These are phyloP conservation scores for Alternaria sp. DNA, from an alignment of 2,329 filamentous ascomycete genomes.

Conservation along the genomic window DNA sequence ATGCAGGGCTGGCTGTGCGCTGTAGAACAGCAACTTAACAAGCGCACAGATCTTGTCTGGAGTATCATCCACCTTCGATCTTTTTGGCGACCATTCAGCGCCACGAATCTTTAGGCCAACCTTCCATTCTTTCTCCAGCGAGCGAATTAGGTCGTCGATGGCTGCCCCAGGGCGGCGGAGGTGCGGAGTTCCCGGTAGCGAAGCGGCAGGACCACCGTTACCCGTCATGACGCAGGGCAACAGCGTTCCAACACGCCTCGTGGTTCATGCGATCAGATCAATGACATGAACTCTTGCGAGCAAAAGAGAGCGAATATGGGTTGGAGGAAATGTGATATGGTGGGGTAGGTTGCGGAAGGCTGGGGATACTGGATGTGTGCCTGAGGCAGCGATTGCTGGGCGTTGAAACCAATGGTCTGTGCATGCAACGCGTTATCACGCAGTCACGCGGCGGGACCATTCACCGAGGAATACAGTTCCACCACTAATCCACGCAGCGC, in stretches of 20 bases:
- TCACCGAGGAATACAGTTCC: slow-evolving; percentile 2
- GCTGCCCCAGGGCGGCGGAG: slow-evolving; percentile 19
- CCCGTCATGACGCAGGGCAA: slow-evolving; percentile 14
- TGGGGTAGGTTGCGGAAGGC: slow-evolving; percentile 14
- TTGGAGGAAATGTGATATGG: not conserved
- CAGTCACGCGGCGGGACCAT: slow-evolving; percentile 27
- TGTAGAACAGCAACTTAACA: slow-evolving; percentile 34
- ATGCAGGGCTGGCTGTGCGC: slow-evolving; percentile 21
- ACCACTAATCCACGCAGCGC: not conserved
- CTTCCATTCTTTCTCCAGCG: slow-evolving; percentile 32
- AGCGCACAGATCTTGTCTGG: slow-evolving; percentile 22
- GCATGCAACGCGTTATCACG: slow-evolving; percentile 27
- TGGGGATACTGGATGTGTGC: slow-evolving; percentile 26
- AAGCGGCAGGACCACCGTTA: slow-evolving; percentile 8
- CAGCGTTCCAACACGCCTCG: not conserved
- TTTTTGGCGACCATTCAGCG: slow-evolving; percentile 33
- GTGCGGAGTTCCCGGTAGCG: slow-evolving; percentile 24
- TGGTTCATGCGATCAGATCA: not conserved
- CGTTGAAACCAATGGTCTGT: slow-evolving; percentile 18
- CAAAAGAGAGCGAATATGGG: not conserved
- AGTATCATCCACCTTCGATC: slow-evolving; percentile 2
- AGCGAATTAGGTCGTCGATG: slow-evolving; percentile 28
- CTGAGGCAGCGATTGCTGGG: slow-evolving; percentile 32
- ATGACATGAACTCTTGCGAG: not conserved
- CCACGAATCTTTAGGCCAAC: slow-evolving; percentile 28